Evolutionary conservation across 106 monocot species (phyloP).

Genomic region (Dioscorea dumetorum): DNA sequence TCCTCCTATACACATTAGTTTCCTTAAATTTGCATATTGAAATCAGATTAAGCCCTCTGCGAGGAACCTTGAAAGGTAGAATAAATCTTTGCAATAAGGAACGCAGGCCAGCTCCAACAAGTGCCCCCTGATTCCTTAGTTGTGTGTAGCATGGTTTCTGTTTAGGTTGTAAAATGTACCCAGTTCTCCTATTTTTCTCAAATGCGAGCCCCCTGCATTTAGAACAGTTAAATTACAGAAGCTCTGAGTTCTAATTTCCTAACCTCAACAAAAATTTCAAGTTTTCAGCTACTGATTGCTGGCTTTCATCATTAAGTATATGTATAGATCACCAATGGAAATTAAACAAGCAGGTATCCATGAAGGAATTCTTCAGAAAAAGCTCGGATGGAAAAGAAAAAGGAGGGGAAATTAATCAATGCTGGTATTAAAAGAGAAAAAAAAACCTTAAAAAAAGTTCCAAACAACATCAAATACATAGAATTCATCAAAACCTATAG

Average conservation of each 20-base stretch:
- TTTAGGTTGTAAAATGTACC: slow-evolving; percentile 22
- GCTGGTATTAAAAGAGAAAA: too few species aligned
- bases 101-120: slow-evolving; percentile 10
- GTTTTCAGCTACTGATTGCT: too few species aligned
- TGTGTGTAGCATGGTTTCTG: slow-evolving; percentile 12
- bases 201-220: slow-evolving; percentile 34
- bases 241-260: neutral
- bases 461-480: too few species aligned
- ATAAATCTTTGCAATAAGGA: slow-evolving; percentile 24
- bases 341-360: too few species aligned
- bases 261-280: neutral
- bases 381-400: too few species aligned
- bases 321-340: too few species aligned
- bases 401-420: too few species aligned
- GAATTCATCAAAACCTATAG: too few species aligned
- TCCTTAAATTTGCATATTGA: slow-evolving; percentile 3
- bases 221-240: neutral
- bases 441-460: too few species aligned
- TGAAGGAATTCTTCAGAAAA: too few species aligned
- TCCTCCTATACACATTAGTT: slow-evolving; percentile 4
- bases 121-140: slow-evolving; percentile 27
- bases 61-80: slow-evolving; percentile 17
- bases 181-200: slow-evolving; percentile 20
- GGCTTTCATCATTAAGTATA: too few species aligned
- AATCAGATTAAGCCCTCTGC: slow-evolving; percentile 9